Evolutionary conservation across 768 basidiomycete species (phyloP).

Genomic region (Lentinula detonsa): DNA sequence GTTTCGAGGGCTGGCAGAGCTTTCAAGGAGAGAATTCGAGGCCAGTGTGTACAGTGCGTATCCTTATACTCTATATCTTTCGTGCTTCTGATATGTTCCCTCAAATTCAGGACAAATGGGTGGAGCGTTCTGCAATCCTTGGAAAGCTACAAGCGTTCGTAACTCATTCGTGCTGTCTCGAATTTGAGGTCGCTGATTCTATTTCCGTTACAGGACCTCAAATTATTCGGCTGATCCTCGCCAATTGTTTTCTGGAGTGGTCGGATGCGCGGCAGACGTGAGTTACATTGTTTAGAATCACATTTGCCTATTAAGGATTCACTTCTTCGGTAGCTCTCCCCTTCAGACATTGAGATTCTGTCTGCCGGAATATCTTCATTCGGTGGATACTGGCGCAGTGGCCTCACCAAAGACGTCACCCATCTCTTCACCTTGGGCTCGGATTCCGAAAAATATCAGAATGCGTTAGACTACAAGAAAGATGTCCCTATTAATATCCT

Average conservation of each 20-base stretch:
- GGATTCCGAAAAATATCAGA: constrained; percentile 45
- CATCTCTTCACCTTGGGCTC: constrained; percentile 67
- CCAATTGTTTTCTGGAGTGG: constrained; percentile 79
- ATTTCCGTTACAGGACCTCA: constrained; percentile 29
- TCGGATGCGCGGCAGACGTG: constrained; percentile 67
- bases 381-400: constrained; percentile 77
- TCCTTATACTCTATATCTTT: background rate
- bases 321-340: constrained; percentile 37
- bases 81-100: background rate
- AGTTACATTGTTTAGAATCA: constrained; percentile 11
- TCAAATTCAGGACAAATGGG: constrained; percentile 51
- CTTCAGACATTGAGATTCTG: constrained; percentile 66
- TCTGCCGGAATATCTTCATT: constrained; percentile 65
- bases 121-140: constrained; percentile 57
- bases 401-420: constrained; percentile 80
- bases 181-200: background rate
- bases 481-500: constrained; percentile 49
- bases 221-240: constrained; percentile 74
- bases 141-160: constrained; percentile 54
- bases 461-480: constrained; percentile 55
- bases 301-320: background rate
- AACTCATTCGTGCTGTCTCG: background rate
- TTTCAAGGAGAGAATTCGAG: constrained; percentile 22
- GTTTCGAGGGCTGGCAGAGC: constrained; percentile 50
- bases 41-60: constrained; percentile 32